phyloP scores from a whole-genome alignment of 108 stramenopile species.

The Nitzschia sp. region DNA sequence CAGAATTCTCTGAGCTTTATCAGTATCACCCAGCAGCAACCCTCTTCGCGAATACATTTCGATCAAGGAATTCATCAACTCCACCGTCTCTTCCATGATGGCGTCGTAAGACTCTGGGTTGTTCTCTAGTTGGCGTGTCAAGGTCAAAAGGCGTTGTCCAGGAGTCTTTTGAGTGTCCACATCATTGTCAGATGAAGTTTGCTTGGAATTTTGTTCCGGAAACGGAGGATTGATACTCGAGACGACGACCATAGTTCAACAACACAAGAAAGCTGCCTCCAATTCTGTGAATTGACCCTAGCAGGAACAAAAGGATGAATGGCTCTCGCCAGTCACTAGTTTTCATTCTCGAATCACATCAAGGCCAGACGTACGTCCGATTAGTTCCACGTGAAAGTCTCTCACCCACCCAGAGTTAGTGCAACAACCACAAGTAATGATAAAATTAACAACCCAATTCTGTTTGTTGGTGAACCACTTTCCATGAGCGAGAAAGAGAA shows the following conservation, averaged over 20 bases:
- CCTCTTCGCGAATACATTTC: constrained; percentile 38
- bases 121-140: constrained; percentile 32
- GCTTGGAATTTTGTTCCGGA: neutral
- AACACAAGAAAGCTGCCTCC: neutral
- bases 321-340: neutral
- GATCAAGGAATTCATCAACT: constrained; percentile 33
- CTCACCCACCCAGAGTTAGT: too few species aligned
- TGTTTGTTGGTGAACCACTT: too few species aligned
- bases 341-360: too few species aligned
- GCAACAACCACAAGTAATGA: too few species aligned
- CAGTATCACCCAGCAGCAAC: constrained; percentile 27
- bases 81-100: constrained; percentile 20
- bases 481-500: too few species aligned
- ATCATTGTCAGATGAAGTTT: neutral
- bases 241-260: neutral
- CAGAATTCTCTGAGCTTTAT: constrained; percentile 31
- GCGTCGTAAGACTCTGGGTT: neutral
- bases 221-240: constrained; percentile 30
- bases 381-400: too few species aligned
- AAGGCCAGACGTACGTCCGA: too few species aligned
- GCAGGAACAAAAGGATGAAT: too few species aligned
- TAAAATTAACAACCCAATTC: too few species aligned
- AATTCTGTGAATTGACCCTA: too few species aligned
- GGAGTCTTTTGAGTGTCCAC: constrained; percentile 1
- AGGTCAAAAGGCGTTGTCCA: constrained; percentile 20